Conservation (phyloP, 225 moss, liverwort and hornwort genomes). For the Antitrichia curtipendula region DNA sequence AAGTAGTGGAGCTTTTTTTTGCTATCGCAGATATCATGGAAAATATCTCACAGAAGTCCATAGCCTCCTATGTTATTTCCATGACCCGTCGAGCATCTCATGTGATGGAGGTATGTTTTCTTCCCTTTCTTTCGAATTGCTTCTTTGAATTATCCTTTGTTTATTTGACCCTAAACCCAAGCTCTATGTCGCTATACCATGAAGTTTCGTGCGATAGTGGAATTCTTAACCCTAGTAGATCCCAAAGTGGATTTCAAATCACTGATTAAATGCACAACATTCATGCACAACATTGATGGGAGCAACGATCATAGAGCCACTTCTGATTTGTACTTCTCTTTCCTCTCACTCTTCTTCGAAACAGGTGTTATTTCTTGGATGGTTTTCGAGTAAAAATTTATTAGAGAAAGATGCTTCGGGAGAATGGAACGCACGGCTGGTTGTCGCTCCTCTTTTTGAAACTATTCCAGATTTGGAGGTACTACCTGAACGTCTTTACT, state of each 20-base stretch:
- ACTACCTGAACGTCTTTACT: background rate
- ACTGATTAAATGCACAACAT: background rate
- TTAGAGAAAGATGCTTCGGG: conserved; percentile 52
- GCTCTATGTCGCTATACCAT: background rate
- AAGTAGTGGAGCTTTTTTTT: conserved; percentile 74
- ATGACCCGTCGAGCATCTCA: conserved; percentile 94
- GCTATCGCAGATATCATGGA: conserved; percentile 66
- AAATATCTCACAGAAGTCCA: conserved; percentile 58
- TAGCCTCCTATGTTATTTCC: conserved; percentile 94
- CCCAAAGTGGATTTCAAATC: background rate
- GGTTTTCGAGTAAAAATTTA: conserved; percentile 71
- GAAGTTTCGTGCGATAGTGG: background rate
- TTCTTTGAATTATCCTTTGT: background rate
- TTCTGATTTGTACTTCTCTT: background rate
- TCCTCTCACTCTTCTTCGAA: background rate
- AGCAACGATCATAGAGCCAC: background rate
- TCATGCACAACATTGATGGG: background rate
- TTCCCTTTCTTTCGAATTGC: background rate
- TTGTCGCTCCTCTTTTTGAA: conserved; percentile 92
- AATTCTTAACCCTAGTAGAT: background rate
- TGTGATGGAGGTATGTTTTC: conserved; percentile 67
- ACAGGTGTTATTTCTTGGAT: conserved; percentile 90
- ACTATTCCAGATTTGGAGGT: conserved; percentile 99
- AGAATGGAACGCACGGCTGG: conserved; percentile 66
- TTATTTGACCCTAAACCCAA: background rate